Base-by-base conservation (phyloP, 2,329 filamentous ascomycete species). In the Alternaria brassicicola region DNA sequence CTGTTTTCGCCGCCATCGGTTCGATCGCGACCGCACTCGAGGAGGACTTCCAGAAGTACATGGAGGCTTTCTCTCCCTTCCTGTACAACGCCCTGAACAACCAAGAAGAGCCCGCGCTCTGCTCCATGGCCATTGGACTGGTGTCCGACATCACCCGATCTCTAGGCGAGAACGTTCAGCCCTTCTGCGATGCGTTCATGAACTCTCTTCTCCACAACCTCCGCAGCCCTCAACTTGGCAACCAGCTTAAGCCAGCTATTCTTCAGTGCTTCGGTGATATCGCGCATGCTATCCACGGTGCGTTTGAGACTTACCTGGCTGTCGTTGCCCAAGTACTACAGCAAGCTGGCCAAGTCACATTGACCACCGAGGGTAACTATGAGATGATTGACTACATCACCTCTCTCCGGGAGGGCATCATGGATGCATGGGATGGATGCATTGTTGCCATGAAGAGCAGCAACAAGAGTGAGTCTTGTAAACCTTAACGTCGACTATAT, bases 351-450 rank as follows among this genome's bases (percentile, higher is more conserved):
- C 88, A 85, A 42, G 92, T 99, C 55, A 91, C 89, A 30, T 87
- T 91, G 39, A 87, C 87, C 55, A 85, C 88, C 26, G 93, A 97
- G 66, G 89, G 90, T 58, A 91, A 90, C 49, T 95, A 93, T 70
- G 95, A 99, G 80, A 96, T 98, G 90, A 89, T 93, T 57, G 94
- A 98, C 79, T 99, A 99, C 76, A 89, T 99, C 68, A 87, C 96
- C 64, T 97, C 93, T 19, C 85, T 99, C 47, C 89, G 95, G 52
- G 96, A 99, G 76, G 95, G 94, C 68, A 98, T 99, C 67, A 97
- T 98, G 89, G 95, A 99, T 83, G 95, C 95, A 31, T 99, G 96
- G 93, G 93, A 93, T 71, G 95, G 95, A 67, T 95, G 97, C 66
- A 93, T 99, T 74, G 88, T 94, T 77, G 93, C 95, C 52, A 93